Conservation (phyloP, 805 yeast species). For the Saccharomycopsis schoenii region DNA sequence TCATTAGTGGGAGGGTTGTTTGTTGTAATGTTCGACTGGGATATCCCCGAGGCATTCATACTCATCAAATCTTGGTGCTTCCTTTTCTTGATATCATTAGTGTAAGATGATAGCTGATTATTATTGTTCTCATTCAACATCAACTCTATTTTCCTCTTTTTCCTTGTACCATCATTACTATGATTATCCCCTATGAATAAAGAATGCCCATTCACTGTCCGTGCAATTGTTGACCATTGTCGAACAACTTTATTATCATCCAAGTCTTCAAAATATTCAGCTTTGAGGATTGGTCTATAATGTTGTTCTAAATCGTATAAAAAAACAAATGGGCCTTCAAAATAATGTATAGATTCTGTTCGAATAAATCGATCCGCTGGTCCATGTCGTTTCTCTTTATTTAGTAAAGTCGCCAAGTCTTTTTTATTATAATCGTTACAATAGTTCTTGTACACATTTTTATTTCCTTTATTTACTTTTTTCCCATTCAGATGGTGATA, state of each 20-base stretch:
- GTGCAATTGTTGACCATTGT: conserved; percentile 50
- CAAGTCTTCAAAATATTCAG: conserved; percentile 37
- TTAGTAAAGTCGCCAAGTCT: conserved; percentile 50
- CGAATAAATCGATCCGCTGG: conserved; percentile 75
- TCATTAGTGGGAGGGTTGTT: conserved; percentile 11
- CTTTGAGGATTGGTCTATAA: conserved; percentile 67
- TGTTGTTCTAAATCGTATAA: conserved; percentile 73
- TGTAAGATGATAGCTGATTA: background rate
- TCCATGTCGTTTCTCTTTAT: conserved; percentile 79
- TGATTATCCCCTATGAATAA: conserved; percentile 64
- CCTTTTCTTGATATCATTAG: conserved; percentile 1
- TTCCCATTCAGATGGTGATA: background rate
- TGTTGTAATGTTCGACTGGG: conserved; percentile 29
- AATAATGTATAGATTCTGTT: conserved; percentile 76
- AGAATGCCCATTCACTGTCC: conserved; percentile 65
- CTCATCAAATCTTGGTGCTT: conserved; percentile 33
- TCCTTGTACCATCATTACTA: conserved; percentile 5
- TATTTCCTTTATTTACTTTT: background rate
- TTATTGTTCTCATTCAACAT: background rate
- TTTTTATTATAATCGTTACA: conserved; percentile 1
- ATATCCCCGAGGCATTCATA: conserved; percentile 55
- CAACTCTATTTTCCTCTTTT: background rate
- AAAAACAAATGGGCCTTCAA: conserved; percentile 63
- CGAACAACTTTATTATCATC: conserved; percentile 6
- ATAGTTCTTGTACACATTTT: background rate